Base-by-base conservation (phyloP, 2,329 filamentous ascomycete genomes). In the Colletotrichum tamarilloi region DNA sequence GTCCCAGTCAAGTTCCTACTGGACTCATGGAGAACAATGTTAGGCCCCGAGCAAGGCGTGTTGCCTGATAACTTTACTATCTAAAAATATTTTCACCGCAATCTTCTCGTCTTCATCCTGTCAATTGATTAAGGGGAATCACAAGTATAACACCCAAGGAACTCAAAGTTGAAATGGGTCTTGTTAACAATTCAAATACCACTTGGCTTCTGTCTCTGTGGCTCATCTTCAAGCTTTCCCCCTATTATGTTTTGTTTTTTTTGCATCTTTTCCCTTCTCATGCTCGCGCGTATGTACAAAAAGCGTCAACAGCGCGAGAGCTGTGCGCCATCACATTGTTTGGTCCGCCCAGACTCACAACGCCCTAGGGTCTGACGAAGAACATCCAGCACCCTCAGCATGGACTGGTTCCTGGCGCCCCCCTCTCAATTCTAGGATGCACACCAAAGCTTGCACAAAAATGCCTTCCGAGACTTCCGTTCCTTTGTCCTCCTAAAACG, bases 341-440 rank as follows among this genome's bases (percentile, higher is more conserved):
- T 28, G 59, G 57, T 35, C 68, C 52, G 24, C 58, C 59, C 32
- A 60, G 59, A 52, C 49, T 65, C 26, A 67, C 30, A 59, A 74
- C 66, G 62, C 68, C 72, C 71, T n/a, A 14, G 63, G 52, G 57
- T 57, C 55, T 56, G 19, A 63, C 62, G 62, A 57, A 62, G 52
- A 63, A 26, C 28, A 66, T 49, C 72, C 72, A 74, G 62, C 58
- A 63, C 57, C 65, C 65, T 67, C 64, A 42, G 49, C 63, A 68
- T 68, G 70, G 72, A 63, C 75, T 76, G 77, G 78, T 78, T 78
- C 76, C 75, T 72, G 74, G 74, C 76, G 76, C 24, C 76, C 76
- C 75, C 76, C 75, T 77, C 76, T 76, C 74, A 77, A 78, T 78
- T 80, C 78, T 78, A 80, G 78, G 75, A 74, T 77, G 67, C 74